phyloP scores from a whole-genome alignment of 1,284 basidiomycete genomes.

The Tetrapyrgos nigripes region DNA sequence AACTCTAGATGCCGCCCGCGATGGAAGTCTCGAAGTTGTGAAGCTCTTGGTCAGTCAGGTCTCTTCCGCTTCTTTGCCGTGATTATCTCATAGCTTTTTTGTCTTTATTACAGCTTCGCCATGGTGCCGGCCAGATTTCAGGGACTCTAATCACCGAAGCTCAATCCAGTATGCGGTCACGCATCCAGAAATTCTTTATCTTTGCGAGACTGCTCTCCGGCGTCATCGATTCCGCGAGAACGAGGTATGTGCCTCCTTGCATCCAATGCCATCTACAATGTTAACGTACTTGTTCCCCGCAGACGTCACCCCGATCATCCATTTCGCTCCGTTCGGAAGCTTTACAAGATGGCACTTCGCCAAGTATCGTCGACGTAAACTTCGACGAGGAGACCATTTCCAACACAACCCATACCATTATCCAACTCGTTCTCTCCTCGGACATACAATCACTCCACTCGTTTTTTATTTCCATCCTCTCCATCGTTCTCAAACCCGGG shows the following conservation, averaged over 20 bases:
- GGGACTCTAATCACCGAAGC: conserved; percentile 71
- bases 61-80: conserved; percentile 8
- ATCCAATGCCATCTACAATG: conserved; percentile 10
- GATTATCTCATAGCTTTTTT: neutral
- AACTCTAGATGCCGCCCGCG: conserved; percentile 71
- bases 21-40: conserved; percentile 68
- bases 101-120: conserved; percentile 51
- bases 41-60: conserved; percentile 63
- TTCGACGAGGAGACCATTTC: conserved; percentile 44
- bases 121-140: conserved; percentile 75
- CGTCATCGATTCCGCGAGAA: conserved; percentile 62
- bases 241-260: conserved; percentile 47
- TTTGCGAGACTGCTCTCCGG: conserved; percentile 70
- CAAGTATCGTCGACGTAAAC: conserved; percentile 29
- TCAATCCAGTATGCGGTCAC: conserved; percentile 69
- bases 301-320: neutral
- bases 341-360: conserved; percentile 37
- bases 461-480: conserved; percentile 58
- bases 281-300: conserved; percentile 30
- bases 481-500: conserved; percentile 42
- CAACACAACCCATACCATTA: conserved; percentile 52
- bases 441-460: conserved; percentile 59
- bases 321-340: conserved; percentile 44
- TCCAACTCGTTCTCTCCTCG: conserved; percentile 54
- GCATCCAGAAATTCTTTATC: conserved; percentile 68